These are phyloP conservation scores for Trametes villosa DNA, from an alignment of 768 basidiomycete genomes.

Conservation along the genomic window DNA sequence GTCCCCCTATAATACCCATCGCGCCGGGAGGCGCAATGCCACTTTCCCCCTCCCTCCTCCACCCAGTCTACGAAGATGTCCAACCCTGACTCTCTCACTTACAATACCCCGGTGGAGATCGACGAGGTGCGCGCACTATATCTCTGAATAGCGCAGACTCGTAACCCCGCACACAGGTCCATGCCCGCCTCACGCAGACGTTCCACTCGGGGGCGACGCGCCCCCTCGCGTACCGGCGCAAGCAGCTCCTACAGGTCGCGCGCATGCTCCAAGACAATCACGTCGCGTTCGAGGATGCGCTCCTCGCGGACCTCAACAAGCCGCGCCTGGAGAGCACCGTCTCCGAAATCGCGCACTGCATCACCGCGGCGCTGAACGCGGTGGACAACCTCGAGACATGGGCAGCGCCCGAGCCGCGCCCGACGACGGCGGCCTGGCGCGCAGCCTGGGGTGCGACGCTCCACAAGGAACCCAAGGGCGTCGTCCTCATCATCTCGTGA, in stretches of 20 bases:
- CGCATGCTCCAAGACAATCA: constrained; percentile 66
- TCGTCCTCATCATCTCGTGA: constrained; percentile 62
- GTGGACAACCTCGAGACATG: constrained; percentile 61
- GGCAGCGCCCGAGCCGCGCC: constrained; percentile 48
- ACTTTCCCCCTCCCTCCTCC: background rate
- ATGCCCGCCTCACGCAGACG: constrained; percentile 44
- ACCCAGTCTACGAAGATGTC: background rate
- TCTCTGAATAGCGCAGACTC: background rate
- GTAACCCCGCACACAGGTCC: constrained; percentile 33
- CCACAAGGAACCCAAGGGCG: constrained; percentile 62
- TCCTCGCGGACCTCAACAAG: constrained; percentile 36
- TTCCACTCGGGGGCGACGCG: constrained; percentile 56
- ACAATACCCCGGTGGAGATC: background rate
- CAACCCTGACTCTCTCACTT: background rate
- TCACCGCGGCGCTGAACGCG: constrained; percentile 47
- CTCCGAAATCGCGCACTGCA: constrained; percentile 48
- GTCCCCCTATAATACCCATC: too few relatives aligned
- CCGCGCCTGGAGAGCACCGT: constrained; percentile 28
- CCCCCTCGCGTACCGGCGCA: constrained; percentile 62
- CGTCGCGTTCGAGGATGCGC: constrained; percentile 52
- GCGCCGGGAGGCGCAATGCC: background rate
- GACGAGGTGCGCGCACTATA: background rate
- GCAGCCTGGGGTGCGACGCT: constrained; percentile 57
- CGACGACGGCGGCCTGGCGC: constrained; percentile 48
- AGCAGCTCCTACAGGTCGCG: constrained; percentile 67